Conservation (phyloP, 176 grass and related monocot species). For the Triticum turgidum region DNA sequence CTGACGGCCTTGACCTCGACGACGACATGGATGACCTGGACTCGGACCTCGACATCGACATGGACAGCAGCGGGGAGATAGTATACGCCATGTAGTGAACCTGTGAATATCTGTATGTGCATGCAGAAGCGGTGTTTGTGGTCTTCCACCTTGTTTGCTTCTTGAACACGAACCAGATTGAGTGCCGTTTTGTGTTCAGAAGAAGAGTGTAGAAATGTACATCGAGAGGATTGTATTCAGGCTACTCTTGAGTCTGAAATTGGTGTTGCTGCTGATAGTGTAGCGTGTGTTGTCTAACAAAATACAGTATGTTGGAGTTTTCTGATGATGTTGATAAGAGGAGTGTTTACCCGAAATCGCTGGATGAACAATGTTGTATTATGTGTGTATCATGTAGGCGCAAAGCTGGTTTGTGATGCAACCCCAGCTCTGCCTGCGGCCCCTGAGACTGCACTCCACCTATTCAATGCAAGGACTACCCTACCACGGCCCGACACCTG, state of each 20-base stretch:
- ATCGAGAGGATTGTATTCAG: no score
- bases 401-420: no score
- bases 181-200: background rate
- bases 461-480: no score
- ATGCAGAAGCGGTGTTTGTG: background rate
- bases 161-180: background rate
- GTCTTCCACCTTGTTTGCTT: constrained; percentile 7
- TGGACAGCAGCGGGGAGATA: constrained; percentile 60
- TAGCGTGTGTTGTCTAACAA: constrained; percentile 2
- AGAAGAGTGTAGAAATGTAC: background rate
- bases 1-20: constrained; percentile 45
- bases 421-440: no score
- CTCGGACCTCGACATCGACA: constrained; percentile 58
- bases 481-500: no score
- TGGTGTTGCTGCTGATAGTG: background rate
- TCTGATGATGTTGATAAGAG: background rate
- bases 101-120: background rate
- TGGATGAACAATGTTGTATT: background rate
- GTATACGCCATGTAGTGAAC: constrained; percentile 47
- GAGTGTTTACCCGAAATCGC: no score
- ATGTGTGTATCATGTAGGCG: background rate
- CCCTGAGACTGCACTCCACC: no score
- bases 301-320: background rate
- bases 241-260: background rate
- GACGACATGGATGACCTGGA: constrained; percentile 62